Evolutionary conservation across 257 asterid genomes (phyloP).

Genomic region (Verbena officinalis): DNA sequence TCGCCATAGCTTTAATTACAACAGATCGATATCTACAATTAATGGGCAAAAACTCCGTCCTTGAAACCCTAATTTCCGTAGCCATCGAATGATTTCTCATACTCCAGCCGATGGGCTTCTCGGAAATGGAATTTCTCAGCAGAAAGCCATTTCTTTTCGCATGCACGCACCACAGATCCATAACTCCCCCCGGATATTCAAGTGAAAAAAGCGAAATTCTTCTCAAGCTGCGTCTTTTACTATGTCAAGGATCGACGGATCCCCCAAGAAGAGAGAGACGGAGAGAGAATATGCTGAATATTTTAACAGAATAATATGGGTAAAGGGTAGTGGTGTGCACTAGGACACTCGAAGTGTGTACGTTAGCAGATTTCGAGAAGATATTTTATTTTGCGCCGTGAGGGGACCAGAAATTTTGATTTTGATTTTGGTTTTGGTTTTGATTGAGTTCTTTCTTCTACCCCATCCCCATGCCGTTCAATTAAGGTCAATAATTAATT

Average conservation of each 20-base stretch:
- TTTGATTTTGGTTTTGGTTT: no score
- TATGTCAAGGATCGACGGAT: constrained; percentile 11
- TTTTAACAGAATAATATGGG: constrained; percentile 27
- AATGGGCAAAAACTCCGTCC: constrained; percentile 31
- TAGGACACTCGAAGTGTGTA: constrained; percentile 21
- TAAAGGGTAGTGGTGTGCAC: background rate
- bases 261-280: background rate
- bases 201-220: background rate
- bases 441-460: no score
- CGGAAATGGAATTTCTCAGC: constrained; percentile 49
- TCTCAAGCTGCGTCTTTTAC: background rate
- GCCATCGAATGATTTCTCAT: constrained; percentile 41
- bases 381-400: constrained; percentile 33
- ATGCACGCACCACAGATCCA: constrained; percentile 61
- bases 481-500: background rate
- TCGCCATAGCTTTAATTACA: constrained; percentile 61
- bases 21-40: constrained; percentile 46
- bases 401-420: constrained; percentile 6
- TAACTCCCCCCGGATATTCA: constrained; percentile 12
- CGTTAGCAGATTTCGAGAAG: constrained; percentile 18
- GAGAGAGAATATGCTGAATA: constrained; percentile 40
- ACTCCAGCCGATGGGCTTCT: constrained; percentile 57
- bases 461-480: no score
- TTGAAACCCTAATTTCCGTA: constrained; percentile 48
- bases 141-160: constrained; percentile 44